phyloP scores from a whole-genome alignment of 306 rosid genomes.

The Dalbergia oliveri region DNA sequence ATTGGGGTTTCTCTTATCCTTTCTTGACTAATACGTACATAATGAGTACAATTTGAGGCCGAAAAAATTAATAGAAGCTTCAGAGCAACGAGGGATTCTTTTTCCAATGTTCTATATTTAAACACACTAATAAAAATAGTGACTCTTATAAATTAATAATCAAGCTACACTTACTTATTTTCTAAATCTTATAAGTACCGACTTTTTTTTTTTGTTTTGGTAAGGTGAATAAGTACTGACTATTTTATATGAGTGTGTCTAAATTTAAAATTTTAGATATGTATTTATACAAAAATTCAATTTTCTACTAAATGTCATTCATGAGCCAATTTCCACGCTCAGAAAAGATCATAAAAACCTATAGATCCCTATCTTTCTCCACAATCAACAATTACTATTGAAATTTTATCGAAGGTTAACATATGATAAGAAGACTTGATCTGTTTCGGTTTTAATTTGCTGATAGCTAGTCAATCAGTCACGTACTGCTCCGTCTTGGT shows the following conservation, averaged over 20 bases:
- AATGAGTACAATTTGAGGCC: constrained; percentile 12
- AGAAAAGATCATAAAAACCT: neutral
- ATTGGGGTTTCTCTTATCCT: constrained; percentile 19
- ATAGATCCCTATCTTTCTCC: neutral
- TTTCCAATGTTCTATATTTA: no score
- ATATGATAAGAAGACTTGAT: neutral
- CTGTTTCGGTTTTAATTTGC: neutral
- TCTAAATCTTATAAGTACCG: no score
- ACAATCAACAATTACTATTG: neutral
- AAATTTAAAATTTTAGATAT: no score
- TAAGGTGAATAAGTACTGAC: no score
- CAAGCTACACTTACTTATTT: no score
- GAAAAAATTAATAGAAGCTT: constrained; percentile 37
- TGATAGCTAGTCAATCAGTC: no score
- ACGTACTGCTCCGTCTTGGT: neutral
- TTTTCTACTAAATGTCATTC: neutral
- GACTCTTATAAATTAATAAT: no score
- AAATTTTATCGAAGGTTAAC: neutral
- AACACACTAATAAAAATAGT: no score
- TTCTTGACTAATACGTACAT: constrained; percentile 24
- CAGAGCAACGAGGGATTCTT: constrained; percentile 17
- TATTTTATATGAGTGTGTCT: no score
- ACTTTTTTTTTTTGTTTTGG: no score
- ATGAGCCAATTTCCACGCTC: constrained; percentile 23
- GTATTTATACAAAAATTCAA: no score